A percentile compares a stretch with the other conserved stretches of the same genome.
These are phyloP conservation scores for Puccinia coronata DNA, from an alignment of 1,284 basidiomycete genomes.

Conservation along the genomic window DNA sequence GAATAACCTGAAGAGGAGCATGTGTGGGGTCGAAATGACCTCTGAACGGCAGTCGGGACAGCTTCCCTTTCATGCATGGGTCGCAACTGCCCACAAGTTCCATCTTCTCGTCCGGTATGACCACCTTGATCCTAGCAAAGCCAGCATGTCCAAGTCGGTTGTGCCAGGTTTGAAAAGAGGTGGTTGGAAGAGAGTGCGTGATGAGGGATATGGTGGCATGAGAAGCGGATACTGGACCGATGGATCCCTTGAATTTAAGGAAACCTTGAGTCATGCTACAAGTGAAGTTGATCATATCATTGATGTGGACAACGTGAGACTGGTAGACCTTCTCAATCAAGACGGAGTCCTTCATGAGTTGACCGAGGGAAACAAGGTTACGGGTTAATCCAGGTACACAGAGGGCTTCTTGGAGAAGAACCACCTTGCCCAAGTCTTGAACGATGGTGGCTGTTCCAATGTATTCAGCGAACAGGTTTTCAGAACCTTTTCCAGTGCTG, in stretches of 20 bases:
- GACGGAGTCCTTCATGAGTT: too few species aligned
- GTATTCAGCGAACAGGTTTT: neutral
- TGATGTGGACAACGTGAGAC: too few species aligned
- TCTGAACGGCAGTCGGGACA: neutral
- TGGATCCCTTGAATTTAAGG: neutral
- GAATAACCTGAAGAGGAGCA: too few species aligned
- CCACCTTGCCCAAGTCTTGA: neutral
- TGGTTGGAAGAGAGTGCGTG: neutral
- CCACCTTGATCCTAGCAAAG: neutral
- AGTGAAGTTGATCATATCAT: too few species aligned
- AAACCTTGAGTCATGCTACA: too few species aligned
- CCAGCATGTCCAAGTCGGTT: too few species aligned
- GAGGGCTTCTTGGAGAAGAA: neutral
- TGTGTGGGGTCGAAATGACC: neutral
- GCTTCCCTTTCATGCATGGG: too few species aligned
- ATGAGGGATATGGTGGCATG: neutral
- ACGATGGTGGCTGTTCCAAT: neutral
- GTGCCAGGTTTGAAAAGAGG: neutral
- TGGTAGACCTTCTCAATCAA: too few species aligned
- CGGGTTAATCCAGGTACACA: too few species aligned
- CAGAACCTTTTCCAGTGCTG: neutral
- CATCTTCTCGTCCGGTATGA: too few species aligned
- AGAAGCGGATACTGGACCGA: neutral
- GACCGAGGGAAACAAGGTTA: too few species aligned
- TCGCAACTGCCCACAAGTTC: neutral